These are phyloP conservation scores for Trypanosoma vivax DNA, from an alignment of 208 protist species.

Conservation along the genomic window DNA sequence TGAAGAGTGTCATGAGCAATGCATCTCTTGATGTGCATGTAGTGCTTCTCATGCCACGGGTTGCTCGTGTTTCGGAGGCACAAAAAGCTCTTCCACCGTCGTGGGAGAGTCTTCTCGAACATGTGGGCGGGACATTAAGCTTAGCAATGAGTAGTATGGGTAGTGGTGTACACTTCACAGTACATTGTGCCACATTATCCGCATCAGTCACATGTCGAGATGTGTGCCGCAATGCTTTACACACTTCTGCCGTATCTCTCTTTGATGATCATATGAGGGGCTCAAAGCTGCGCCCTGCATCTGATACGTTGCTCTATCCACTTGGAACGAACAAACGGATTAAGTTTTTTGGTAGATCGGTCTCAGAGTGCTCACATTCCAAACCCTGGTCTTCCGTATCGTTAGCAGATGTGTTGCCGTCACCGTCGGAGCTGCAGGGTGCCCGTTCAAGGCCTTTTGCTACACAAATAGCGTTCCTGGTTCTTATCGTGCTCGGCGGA, in stretches of 20 bases:
- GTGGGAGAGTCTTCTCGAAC: conserved; percentile 20
- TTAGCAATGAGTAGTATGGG: neutral
- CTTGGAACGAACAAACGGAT: neutral
- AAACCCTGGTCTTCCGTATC: neutral
- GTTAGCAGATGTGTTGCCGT: too few relatives aligned
- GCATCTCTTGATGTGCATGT: conserved; percentile 38
- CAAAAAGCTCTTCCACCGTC: conserved; percentile 10
- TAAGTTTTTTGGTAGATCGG: conserved; percentile 4
- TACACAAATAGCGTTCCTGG: too few relatives aligned
- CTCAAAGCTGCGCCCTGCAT: neutral
- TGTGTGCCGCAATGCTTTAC: neutral
- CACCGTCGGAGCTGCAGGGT: too few relatives aligned
- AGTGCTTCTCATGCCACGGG: conserved; percentile 66
- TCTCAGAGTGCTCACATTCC: neutral
- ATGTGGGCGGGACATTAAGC: conserved; percentile 12
- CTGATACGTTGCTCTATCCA: neutral
- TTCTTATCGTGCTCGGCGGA: too few relatives aligned
- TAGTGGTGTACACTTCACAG: conserved; percentile 3
- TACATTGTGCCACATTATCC: conserved; percentile 39
- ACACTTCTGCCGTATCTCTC: conserved; percentile 6
- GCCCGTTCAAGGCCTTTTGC: neutral
- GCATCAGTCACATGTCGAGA: conserved; percentile 16
- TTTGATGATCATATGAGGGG: conserved; percentile 18
- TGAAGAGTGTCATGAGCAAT: conserved; percentile 74
- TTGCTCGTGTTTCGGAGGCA: conserved; percentile 21